These are phyloP conservation scores for Phytophthora litchii DNA, from an alignment of 352 stramenopile species.

Conservation along the genomic window DNA sequence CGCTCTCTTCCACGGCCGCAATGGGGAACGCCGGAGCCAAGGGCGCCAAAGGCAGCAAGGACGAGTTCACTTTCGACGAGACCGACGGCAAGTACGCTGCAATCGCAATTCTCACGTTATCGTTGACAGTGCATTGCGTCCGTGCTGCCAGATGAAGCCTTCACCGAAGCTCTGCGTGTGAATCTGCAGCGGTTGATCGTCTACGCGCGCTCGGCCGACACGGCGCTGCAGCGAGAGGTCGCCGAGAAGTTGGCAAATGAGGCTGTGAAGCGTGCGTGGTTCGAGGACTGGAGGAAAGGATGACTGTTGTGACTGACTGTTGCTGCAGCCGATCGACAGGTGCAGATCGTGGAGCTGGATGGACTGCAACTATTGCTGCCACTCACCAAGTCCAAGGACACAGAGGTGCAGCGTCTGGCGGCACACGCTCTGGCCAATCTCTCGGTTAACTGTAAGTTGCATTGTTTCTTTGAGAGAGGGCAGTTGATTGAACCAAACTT, in stretches of 20 bases:
- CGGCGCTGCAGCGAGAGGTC: slow-evolving; percentile 90
- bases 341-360: slow-evolving; percentile 94
- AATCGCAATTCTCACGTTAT: neutral
- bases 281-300: neutral
- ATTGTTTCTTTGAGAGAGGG: neutral
- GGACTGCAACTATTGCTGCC: slow-evolving; percentile 93
- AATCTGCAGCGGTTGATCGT: slow-evolving; percentile 93
- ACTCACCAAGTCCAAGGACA: slow-evolving; percentile 92
- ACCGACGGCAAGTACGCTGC: slow-evolving; percentile 38
- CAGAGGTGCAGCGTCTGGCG: slow-evolving; percentile 92
- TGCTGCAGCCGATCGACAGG: slow-evolving; percentile 86
- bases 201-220: slow-evolving; percentile 92
- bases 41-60: slow-evolving; percentile 70
- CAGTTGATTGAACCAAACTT: slow-evolving; percentile 4
- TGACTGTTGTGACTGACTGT: neutral
- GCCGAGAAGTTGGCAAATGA: slow-evolving; percentile 96
- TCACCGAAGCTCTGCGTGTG: slow-evolving; percentile 87
- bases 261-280: slow-evolving; percentile 89
- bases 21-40: slow-evolving; percentile 66
- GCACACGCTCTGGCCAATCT: slow-evolving; percentile 95
- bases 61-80: slow-evolving; percentile 86
- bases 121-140: neutral
- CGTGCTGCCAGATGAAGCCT: slow-evolving; percentile 70
- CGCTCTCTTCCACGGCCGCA: too few relatives aligned
- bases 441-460: slow-evolving; percentile 88